Percentiles rank a stretch among this genome's conserved stretches.
phyloP scores from a whole-genome alignment of 305 asterid genomes.

The Petunia hybrid region DNA sequence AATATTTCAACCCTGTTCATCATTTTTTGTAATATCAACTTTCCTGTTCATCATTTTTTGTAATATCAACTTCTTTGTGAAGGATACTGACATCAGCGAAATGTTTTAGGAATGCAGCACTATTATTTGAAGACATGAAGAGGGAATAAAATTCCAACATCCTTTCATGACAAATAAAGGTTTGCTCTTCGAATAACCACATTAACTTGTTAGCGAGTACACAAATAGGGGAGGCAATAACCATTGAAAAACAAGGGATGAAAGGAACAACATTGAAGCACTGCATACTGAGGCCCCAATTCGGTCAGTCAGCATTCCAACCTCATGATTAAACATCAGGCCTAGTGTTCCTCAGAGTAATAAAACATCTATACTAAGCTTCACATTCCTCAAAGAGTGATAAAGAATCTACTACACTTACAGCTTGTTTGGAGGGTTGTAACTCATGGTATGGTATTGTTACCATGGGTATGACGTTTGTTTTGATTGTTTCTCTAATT shows the following conservation, averaged over 20 bases:
- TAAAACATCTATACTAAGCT: slow-evolving; percentile 3
- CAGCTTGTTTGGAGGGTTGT: too few species aligned
- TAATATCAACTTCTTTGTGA: slow-evolving; percentile 16
- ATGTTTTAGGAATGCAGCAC: slow-evolving; percentile 1
- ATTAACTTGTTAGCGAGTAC: not conserved
- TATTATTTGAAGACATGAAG: not conserved
- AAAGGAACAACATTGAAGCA: slow-evolving; percentile 2
- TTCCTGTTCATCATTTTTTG: not conserved
- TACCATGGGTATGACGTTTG: too few species aligned
- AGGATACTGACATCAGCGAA: not conserved
- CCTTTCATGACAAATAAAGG: slow-evolving; percentile 16
- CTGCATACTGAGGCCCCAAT: not conserved
- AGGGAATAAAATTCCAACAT: slow-evolving; percentile 1
- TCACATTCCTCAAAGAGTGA: not conserved
- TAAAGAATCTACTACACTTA: not conserved
- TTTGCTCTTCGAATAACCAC: not conserved
- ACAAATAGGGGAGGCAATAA: slow-evolving; percentile 1
- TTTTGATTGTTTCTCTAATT: too few species aligned
- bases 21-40: not conserved
- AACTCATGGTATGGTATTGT: too few species aligned
- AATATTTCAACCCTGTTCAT: not conserved
- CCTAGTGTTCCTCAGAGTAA: not conserved
- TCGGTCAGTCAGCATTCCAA: not conserved
- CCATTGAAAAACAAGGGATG: slow-evolving; percentile 7
- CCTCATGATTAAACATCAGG: slow-evolving; percentile 16